These are phyloP conservation scores for Quercus aquifolioides DNA, from an alignment of 306 rosid species.

Conservation along the genomic window DNA sequence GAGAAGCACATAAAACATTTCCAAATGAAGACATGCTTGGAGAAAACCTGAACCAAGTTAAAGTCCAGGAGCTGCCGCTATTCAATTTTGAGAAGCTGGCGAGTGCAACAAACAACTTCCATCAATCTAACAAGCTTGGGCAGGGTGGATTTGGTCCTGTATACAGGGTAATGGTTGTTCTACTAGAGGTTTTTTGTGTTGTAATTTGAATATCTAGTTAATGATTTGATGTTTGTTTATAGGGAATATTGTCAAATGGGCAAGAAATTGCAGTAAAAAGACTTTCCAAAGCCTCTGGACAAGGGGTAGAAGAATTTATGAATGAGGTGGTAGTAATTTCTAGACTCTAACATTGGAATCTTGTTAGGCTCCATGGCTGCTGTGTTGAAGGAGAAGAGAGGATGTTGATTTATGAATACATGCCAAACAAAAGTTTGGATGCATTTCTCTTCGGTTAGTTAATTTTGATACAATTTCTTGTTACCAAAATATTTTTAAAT, in stretches of 20 bases:
- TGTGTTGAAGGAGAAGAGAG: constrained; percentile 36
- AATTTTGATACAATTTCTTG: not conserved
- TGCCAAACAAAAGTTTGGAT: constrained; percentile 52
- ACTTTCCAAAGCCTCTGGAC: constrained; percentile 36
- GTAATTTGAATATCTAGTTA: not conserved
- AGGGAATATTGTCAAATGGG: constrained; percentile 35
- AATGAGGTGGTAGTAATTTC: constrained; percentile 43
- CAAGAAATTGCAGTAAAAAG: constrained; percentile 45
- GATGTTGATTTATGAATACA: constrained; percentile 41
- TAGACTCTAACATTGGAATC: constrained; percentile 49
- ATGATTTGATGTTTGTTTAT: not conserved
- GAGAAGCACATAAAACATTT: not conserved
- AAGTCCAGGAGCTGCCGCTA: constrained; percentile 23
- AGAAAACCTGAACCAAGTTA: not conserved
- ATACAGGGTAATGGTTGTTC: constrained; percentile 22
- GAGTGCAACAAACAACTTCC: constrained; percentile 28
- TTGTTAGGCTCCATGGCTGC: constrained; percentile 42
- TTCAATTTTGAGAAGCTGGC: constrained; percentile 14
- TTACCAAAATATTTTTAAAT: too few relatives aligned
- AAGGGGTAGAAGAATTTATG: constrained; percentile 44
- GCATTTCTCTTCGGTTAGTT: constrained; percentile 39
- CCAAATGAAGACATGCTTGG: not conserved
- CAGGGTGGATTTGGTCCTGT: constrained; percentile 33
- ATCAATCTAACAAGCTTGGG: constrained; percentile 21
- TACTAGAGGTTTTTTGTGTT: not conserved